Base-by-base conservation (phyloP, 768 basidiomycete species). In the Tulasnella sp. region DNA sequence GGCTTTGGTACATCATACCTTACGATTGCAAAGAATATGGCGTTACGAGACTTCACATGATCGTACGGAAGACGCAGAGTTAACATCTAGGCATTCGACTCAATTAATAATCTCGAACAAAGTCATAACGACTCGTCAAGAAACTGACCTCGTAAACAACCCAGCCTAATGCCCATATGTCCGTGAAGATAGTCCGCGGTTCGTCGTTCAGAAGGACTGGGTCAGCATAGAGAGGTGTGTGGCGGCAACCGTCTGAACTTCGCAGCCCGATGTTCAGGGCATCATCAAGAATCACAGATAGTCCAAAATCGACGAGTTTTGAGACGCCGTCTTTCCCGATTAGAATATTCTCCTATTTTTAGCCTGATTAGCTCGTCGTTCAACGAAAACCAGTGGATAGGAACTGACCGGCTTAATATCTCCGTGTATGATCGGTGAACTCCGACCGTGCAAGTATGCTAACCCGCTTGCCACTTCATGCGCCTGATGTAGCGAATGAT, bases 331-430 rank as follows among this genome's bases (percentile, higher is more conserved):
- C 64, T 69, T 1, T 31, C 18, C 64, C 64, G 2, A 69, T 69
- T 69, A 69, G 14, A 37, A 69, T 37, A 20, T 69, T 69, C 64
- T 69, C 64, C 64, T 69, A 31, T 54, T 69, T 1, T 37, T 6
- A 14, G 28, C 3, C 31, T 18, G 20, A 0, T 69, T 11, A 28
- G 31, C 28, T 3, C 34, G 2, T 28, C 14, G 1, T 28, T n/a
- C 3, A n/a, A 7, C 22, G 54, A 22, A n/a, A n/a, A 54, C 24
- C 54, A 18, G 0, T 46, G 18, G 46, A 46, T n/a, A 31, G 20
- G 28, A 11, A 76, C 76, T 24, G 28, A 76, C 76, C 20, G 46
- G 46, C 46, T 76, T 76, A n/a, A 76, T 34, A 40, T 76, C 76
- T 24, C 76, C 76, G 22, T 76, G 76, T 37, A 46, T 34, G n/a